Base-by-base conservation (phyloP, 306 rosid genomes). In the Castanospermum australe region DNA sequence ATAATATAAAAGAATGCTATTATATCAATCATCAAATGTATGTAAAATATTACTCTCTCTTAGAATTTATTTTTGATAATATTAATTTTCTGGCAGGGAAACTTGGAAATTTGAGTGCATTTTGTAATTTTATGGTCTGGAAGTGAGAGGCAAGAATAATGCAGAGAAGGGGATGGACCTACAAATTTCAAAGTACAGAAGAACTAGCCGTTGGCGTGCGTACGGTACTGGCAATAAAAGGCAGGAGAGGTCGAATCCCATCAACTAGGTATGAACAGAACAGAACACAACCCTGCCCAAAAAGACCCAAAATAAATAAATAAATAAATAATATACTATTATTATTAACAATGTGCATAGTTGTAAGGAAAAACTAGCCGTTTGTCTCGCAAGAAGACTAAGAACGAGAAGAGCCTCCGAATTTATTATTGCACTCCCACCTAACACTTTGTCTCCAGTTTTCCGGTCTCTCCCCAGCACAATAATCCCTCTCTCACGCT, bases 181-280 rank as follows among this genome's bases (percentile, higher is more conserved):
- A 64, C 67, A 62, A 1, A n/a, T n/a, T n/a, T n/a, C 5, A 28
- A 44, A 33, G 17, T 24, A 25, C 12, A 21, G 14, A 62, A 71
- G 75, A 81, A 82, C 72, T 87, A 91, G 93, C 92, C 92, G 95
- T 90, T 90, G 86, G 81, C 84, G 54, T 74, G 88, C 76, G 80
- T 80, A 39, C 74, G 79, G 80, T 80, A 39, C 74, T 77, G 33
- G 84, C 81, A 85, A 74, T 71, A 71, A 91, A 83, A 71, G 67
- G 66, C 68, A 10, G 20, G 77, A 39, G 76, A 36, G 72, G 39
- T 64, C 35, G 73, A 72, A 44, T 75, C 79, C 79, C 84, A 56
- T n/a, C n/a, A n/a, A n/a, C n/a, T n/a, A n/a, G n/a, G n/a, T n/a
- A n/a, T 15, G 54, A 38, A 11, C n/a, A 65, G 0, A 63, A 71